Conservation (phyloP, 371 early-diverging fungal species). For the Mycotypha africana region DNA sequence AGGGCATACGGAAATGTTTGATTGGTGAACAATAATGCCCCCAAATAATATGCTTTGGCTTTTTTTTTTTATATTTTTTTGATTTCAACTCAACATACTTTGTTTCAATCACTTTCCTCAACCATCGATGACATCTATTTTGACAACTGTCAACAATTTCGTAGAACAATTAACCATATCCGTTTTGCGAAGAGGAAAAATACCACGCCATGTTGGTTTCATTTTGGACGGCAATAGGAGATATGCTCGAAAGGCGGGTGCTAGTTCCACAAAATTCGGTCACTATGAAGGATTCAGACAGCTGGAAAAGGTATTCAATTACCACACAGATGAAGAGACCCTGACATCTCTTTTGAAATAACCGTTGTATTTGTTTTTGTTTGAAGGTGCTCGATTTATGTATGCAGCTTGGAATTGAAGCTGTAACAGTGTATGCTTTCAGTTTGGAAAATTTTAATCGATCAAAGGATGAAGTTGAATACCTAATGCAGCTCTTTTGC, state of each 20-base stretch:
- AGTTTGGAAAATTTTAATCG: slow-evolving; percentile 97
- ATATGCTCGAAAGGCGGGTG: slow-evolving; percentile 67
- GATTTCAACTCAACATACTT: neutral
- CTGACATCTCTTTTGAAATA: neutral
- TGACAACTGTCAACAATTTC: neutral
- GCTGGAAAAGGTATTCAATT: slow-evolving; percentile 71
- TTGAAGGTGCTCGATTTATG: slow-evolving; percentile 80
- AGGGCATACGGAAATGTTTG: too few species aligned
- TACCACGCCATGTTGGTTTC: slow-evolving; percentile 95
- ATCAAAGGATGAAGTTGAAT: slow-evolving; percentile 83
- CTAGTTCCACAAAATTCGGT: slow-evolving; percentile 50
- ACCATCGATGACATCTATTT: neutral
- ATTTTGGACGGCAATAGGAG: slow-evolving; percentile 99
- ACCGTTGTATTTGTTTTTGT: neutral
- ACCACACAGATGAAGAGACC: slow-evolving; percentile 1
- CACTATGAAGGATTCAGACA: slow-evolving; percentile 82
- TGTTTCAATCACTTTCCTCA: too few species aligned
- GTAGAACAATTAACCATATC: slow-evolving; percentile 29
- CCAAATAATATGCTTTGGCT: too few species aligned
- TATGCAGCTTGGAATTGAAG: slow-evolving; percentile 78
- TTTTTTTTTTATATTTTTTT: neutral
- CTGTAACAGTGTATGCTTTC: slow-evolving; percentile 97
- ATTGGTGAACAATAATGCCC: too few species aligned
- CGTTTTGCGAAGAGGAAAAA: slow-evolving; percentile 64
- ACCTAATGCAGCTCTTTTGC: slow-evolving; percentile 82